Evolutionary conservation across 163 green algal genomes (phyloP).

Genomic region (Volvox carteri): DNA sequence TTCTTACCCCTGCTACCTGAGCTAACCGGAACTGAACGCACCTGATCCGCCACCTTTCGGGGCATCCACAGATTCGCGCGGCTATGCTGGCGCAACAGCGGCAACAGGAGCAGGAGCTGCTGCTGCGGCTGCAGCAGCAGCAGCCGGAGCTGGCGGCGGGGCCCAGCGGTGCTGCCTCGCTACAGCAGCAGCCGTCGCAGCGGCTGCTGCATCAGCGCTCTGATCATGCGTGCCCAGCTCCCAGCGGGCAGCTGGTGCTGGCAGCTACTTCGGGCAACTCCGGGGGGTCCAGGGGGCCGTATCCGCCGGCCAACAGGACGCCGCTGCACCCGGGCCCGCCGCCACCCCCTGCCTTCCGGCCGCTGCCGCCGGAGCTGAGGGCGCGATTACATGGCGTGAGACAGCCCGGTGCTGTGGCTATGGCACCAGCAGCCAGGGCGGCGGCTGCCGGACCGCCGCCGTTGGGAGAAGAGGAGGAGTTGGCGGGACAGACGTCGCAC

Average conservation of each 20-base stretch:
- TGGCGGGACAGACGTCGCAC: too few species aligned
- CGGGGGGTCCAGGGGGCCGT: too few species aligned
- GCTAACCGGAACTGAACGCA: too few species aligned
- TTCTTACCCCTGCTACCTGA: too few species aligned
- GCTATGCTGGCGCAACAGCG: slow-evolving; percentile 39
- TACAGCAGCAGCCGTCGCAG: background rate
- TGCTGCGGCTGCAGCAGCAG: background rate
- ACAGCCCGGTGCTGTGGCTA: background rate
- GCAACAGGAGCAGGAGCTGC: background rate
- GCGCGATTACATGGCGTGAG: background rate
- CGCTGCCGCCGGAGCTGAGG: slow-evolving; percentile 41
- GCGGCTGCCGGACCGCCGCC: background rate
- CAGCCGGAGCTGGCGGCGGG: background rate
- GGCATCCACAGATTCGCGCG: slow-evolving; percentile 14
- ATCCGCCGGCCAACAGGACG: too few species aligned
- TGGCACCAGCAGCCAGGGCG: background rate
- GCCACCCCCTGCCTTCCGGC: slow-evolving; percentile 7
- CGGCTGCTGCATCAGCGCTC: background rate
- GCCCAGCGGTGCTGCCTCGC: background rate
- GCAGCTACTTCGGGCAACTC: too few species aligned
- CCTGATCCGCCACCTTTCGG: too few species aligned
- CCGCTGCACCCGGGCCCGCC: background rate
- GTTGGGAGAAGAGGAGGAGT: background rate
- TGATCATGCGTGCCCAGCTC: too few species aligned
- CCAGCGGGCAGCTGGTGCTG: background rate